Conservation (phyloP, 2,329 filamentous ascomycete species). For the Decorospora gaudefroyi region DNA sequence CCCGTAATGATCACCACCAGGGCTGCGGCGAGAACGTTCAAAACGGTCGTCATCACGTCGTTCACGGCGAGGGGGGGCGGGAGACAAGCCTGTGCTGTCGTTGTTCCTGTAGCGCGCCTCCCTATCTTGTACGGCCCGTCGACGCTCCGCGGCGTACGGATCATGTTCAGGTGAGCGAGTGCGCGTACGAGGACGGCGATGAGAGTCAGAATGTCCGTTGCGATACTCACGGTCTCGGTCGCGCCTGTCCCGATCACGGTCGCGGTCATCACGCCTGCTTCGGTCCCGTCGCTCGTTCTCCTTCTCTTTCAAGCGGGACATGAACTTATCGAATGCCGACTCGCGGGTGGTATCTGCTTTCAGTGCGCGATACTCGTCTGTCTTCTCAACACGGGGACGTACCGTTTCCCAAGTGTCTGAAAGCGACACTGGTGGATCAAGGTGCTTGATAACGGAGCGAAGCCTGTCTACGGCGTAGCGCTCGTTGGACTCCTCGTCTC, state of each 20-base stretch:
- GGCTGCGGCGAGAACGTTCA: conserved; percentile 61
- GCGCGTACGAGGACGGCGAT: conserved; percentile 59
- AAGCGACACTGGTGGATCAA: conserved; percentile 79
- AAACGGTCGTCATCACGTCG: conserved; percentile 47
- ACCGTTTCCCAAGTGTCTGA: conserved; percentile 90
- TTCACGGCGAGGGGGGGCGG: conserved; percentile 53
- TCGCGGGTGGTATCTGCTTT: conserved; percentile 80
- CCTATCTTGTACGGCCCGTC: conserved; percentile 89
- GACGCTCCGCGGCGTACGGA: conserved; percentile 91
- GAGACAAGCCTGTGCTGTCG: conserved; percentile 67
- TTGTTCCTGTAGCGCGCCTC: conserved; percentile 90
- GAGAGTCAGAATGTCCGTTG: conserved; percentile 47
- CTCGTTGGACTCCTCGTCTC: conserved; percentile 79
- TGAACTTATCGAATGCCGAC: conserved; percentile 86
- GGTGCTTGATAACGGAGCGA: conserved; percentile 82
- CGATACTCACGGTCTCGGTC: conserved; percentile 49
- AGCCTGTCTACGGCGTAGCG: conserved; percentile 83
- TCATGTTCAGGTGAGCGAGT: conserved; percentile 92
- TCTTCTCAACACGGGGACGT: conserved; percentile 75
- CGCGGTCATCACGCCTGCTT: conserved; percentile 49
- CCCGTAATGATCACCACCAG: conserved; percentile 70
- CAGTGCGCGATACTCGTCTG: conserved; percentile 82
- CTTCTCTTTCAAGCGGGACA: conserved; percentile 88
- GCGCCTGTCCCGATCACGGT: conserved; percentile 51
- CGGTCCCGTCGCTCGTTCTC: conserved; percentile 66